Evolutionary conservation across 345 rosid genomes (phyloP).

Genomic region (Bruguiera parviflora): DNA sequence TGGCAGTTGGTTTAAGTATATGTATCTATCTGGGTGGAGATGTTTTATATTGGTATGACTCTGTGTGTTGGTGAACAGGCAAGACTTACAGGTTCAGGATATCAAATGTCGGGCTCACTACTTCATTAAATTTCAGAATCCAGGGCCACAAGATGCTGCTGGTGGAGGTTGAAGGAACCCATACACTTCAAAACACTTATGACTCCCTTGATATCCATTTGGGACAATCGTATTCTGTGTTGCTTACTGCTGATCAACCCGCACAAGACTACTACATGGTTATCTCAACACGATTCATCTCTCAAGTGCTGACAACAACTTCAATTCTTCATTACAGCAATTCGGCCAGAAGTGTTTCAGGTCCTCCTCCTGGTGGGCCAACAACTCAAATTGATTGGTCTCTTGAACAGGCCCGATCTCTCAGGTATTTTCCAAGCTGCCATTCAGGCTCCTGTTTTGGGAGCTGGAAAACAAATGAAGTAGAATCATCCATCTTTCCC

Average conservation of each 20-base stretch:
- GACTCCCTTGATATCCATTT: conserved; percentile 29
- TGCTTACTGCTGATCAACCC: conserved; percentile 31
- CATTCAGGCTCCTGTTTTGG: too few species aligned
- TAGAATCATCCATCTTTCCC: too few species aligned
- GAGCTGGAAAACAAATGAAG: too few species aligned
- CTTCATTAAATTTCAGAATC: conserved; percentile 30
- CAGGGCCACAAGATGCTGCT: conserved; percentile 31
- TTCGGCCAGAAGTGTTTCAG: conserved; percentile 26
- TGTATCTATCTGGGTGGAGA: not conserved
- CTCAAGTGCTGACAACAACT: conserved; percentile 22
- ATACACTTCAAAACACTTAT: conserved; percentile 28
- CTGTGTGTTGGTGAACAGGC: conserved; percentile 19
- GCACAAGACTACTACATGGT: conserved; percentile 27
- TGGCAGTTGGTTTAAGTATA: too few species aligned
- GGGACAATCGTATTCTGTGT: conserved; percentile 34
- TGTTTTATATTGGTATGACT: not conserved
- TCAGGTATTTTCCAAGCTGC: conserved; percentile 16
- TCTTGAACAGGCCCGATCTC: conserved; percentile 29
- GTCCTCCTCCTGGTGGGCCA: conserved; percentile 26
- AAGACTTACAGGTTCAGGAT: conserved; percentile 33
- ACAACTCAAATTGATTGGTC: conserved; percentile 34
- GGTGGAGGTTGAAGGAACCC: conserved; percentile 35
- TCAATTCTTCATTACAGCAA: conserved; percentile 29
- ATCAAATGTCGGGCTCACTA: conserved; percentile 30
- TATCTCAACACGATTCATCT: conserved; percentile 26